These are phyloP conservation scores for Quercus rubra DNA, from an alignment of 306 rosid genomes.

Conservation along the genomic window DNA sequence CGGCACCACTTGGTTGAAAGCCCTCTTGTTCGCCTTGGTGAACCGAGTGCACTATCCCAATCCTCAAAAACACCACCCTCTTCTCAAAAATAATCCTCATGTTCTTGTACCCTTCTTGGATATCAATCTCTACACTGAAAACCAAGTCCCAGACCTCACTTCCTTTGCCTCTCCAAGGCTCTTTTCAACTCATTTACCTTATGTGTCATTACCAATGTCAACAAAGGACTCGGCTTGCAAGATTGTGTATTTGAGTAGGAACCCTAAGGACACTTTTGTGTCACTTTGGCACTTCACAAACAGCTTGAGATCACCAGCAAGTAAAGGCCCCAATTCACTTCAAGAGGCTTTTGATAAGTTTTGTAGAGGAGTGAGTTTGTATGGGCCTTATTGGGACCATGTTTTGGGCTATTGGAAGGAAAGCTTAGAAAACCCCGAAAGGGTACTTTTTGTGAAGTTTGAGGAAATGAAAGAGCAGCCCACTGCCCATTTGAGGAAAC, in stretches of 20 bases:
- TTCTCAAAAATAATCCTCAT: constrained; percentile 32
- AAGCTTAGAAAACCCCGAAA: constrained; percentile 15
- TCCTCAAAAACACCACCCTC: constrained; percentile 23
- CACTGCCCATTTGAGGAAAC: neutral
- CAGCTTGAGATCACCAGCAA: constrained; percentile 1
- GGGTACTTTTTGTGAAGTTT: constrained; percentile 14
- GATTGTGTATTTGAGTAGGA: constrained; percentile 34
- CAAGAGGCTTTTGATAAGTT: constrained; percentile 24
- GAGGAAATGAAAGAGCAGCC: constrained; percentile 32
- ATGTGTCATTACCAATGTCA: constrained; percentile 2
- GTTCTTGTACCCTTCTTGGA: constrained; percentile 40
- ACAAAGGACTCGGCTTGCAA: constrained; percentile 19
- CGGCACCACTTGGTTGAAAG: constrained; percentile 52
- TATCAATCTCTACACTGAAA: neutral
- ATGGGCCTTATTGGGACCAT: constrained; percentile 34
- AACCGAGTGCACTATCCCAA: constrained; percentile 13
- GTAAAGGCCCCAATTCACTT: neutral
- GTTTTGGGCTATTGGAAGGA: constrained; percentile 27
- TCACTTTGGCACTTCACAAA: constrained; percentile 39
- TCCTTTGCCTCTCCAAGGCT: constrained; percentile 2
- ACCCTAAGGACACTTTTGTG: constrained; percentile 36
- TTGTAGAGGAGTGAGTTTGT: constrained; percentile 8
- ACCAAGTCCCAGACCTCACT: constrained; percentile 1
- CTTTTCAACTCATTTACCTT: neutral
- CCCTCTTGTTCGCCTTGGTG: constrained; percentile 22